Conservation (phyloP, 257 asterid genomes). For the Primulina tabacum region DNA sequence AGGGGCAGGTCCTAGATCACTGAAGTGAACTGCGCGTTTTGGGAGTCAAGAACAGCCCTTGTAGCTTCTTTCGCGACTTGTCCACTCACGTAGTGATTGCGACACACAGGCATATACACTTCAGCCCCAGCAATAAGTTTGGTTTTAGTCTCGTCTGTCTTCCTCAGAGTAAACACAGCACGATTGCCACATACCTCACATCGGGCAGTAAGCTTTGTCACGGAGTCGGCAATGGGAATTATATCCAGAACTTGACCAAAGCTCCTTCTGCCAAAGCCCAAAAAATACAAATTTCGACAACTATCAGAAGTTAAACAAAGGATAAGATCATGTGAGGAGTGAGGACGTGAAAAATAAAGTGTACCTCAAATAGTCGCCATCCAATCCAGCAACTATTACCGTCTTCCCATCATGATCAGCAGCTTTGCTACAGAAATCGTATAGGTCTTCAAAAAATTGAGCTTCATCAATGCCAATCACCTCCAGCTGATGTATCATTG, state of each 20-base stretch:
- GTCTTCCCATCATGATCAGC: slow-evolving; percentile 94
- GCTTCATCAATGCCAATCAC: slow-evolving; percentile 98
- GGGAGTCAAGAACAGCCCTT: slow-evolving; percentile 56
- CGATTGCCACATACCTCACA: slow-evolving; percentile 78
- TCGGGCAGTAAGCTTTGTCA: slow-evolving; percentile 71
- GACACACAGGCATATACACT: slow-evolving; percentile 92
- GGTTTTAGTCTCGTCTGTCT: slow-evolving; percentile 69
- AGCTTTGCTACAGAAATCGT: slow-evolving; percentile 80
- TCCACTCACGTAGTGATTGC: slow-evolving; percentile 67
- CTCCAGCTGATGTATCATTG: slow-evolving; percentile 39
- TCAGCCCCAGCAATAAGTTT: slow-evolving; percentile 89
- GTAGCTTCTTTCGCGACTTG: slow-evolving; percentile 81
- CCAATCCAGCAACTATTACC: slow-evolving; percentile 83
- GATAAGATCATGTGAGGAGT: neutral
- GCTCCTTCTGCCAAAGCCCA: slow-evolving; percentile 58
- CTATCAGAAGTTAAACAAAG: neutral
- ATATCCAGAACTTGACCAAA: slow-evolving; percentile 83
- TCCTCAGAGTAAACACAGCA: slow-evolving; percentile 80
- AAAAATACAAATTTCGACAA: neutral
- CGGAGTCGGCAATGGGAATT: slow-evolving; percentile 82
- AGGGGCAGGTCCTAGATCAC: slow-evolving; percentile 21
- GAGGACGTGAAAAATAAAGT: slow-evolving; percentile 10
- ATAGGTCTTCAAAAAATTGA: slow-evolving; percentile 85
- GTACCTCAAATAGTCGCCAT: slow-evolving; percentile 94
- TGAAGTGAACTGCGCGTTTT: slow-evolving; percentile 29